phyloP scores from a whole-genome alignment of 2,329 filamentous ascomycete species.

The Amauroascus niger region DNA sequence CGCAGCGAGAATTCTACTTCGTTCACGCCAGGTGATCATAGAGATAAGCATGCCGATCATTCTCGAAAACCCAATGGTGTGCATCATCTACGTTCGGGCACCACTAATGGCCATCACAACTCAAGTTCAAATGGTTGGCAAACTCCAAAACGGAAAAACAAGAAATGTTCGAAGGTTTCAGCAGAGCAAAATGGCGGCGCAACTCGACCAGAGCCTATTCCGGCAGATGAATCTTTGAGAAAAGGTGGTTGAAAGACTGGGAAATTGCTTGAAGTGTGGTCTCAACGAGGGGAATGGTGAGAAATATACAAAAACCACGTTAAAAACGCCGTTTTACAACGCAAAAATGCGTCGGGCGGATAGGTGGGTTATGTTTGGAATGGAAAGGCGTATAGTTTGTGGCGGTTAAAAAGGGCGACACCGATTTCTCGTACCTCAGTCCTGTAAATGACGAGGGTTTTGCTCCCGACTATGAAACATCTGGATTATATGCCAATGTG shows the following conservation, averaged over 20 bases:
- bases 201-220: constrained; percentile 31
- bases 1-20: constrained; percentile 23
- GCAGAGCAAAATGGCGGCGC: constrained; percentile 25
- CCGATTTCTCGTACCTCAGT: background rate
- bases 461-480: background rate
- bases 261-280: background rate
- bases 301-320: background rate
- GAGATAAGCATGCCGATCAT: constrained; percentile 25
- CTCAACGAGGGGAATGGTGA: background rate
- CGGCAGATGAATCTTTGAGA: constrained; percentile 36
- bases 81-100: constrained; percentile 15
- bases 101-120: constrained; percentile 17
- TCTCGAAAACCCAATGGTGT: constrained; percentile 28
- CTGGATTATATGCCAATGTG: background rate
- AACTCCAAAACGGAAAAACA: constrained; percentile 36
- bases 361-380: background rate
- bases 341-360: background rate
- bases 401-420: background rate
- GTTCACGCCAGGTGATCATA: constrained; percentile 18
- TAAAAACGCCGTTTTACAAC: background rate
- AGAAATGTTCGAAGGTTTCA: constrained; percentile 29
- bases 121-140: constrained; percentile 32
- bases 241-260: constrained; percentile 36
- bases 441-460: background rate
- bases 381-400: background rate